Conservation (phyloP, 2,329 filamentous ascomycete genomes). For the Trichoderma sp. region DNA sequence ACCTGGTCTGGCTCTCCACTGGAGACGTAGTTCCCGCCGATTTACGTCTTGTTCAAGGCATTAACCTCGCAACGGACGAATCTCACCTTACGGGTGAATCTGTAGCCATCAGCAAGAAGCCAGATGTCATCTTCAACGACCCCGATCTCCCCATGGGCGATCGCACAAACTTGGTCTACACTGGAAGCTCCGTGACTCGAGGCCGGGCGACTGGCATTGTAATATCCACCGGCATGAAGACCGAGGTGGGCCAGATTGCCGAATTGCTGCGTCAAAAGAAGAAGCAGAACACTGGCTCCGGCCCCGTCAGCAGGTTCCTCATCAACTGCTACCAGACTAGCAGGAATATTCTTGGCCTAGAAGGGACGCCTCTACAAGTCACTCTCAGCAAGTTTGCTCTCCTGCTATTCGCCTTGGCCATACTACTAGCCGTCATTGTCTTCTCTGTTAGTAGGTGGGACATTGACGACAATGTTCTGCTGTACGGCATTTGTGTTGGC, state of each 20-base stretch:
- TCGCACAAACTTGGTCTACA: constrained; percentile 68
- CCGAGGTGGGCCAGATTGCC: constrained; percentile 75
- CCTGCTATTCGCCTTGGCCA: constrained; percentile 70
- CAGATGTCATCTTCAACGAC: constrained; percentile 54
- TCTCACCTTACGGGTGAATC: constrained; percentile 73
- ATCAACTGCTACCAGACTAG: constrained; percentile 43
- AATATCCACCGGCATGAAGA: constrained; percentile 68
- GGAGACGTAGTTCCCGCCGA: constrained; percentile 72
- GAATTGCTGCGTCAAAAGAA: constrained; percentile 60
- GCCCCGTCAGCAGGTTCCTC: constrained; percentile 45
- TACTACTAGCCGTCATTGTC: constrained; percentile 60
- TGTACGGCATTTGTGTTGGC: constrained; percentile 60
- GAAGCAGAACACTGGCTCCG: constrained; percentile 41
- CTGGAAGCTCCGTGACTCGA: constrained; percentile 68
- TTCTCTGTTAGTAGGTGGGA: constrained; percentile 58
- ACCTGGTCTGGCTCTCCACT: constrained; percentile 60
- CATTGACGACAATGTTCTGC: constrained; percentile 55
- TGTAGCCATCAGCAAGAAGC: constrained; percentile 63
- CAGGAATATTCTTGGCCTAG: constrained; percentile 60
- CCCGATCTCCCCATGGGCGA: constrained; percentile 63
- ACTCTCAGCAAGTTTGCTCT: constrained; percentile 85
- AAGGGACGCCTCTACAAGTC: constrained; percentile 80
- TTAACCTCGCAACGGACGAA: constrained; percentile 76
- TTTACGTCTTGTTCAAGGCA: constrained; percentile 60
- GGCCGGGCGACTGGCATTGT: constrained; percentile 69